These are phyloP conservation scores for Ceratocystis smalleyi DNA, from an alignment of 2,329 filamentous ascomycete species.

Conservation along the genomic window DNA sequence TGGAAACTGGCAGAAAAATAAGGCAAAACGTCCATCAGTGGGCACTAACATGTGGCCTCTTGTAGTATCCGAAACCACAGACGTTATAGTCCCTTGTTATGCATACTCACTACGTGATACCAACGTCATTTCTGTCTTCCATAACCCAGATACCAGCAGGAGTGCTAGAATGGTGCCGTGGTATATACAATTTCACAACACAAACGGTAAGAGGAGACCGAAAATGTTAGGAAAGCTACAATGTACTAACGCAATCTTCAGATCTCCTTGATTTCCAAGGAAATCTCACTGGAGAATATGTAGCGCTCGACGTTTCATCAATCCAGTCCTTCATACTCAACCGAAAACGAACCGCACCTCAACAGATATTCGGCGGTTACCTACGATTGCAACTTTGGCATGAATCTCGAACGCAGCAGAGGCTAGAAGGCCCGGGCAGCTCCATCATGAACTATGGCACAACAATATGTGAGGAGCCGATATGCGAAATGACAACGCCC, in stretches of 20 bases:
- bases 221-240: neutral
- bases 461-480: neutral
- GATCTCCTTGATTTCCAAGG: conserved; percentile 8
- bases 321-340: conserved; percentile 1
- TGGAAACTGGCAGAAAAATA: neutral
- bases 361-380: conserved; percentile 3
- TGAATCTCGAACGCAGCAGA: neutral
- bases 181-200: neutral
- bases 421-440: neutral
- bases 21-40: neutral
- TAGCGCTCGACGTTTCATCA: conserved; percentile 7
- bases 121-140: conserved; percentile 6
- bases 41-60: neutral
- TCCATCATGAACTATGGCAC: conserved; percentile 1
- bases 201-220: neutral
- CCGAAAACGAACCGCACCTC: no score
- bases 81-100: conserved; percentile 1
- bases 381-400: conserved; percentile 11
- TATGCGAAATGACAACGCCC: neutral
- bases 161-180: neutral
- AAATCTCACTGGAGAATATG: conserved; percentile 7
- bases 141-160: neutral
- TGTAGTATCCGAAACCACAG: conserved; percentile 3
- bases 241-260: neutral
- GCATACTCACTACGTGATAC: conserved; percentile 5